Base-by-base conservation (phyloP, 257 asterid genomes). In the Capsicum rhomboideum region DNA sequence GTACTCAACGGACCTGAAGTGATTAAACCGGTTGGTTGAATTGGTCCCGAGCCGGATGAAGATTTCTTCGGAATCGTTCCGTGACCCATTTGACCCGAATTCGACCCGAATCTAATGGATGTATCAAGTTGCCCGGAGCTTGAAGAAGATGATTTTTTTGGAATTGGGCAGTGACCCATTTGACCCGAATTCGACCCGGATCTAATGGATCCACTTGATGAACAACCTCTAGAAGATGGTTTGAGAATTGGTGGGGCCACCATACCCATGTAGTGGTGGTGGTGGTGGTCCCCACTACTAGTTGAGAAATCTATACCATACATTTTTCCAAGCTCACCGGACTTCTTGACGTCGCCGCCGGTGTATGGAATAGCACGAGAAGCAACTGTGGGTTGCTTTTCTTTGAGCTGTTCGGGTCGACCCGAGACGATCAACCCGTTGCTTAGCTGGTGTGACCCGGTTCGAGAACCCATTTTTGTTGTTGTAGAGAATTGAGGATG, bases 241-340 rank as follows among this genome's bases (percentile, higher is more conserved):
- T 92, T 93, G 26, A 90, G 92, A 0, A 80, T 54, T 10, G 89
- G 83, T 6, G 93, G 92, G n/a, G 17, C 84, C n/a, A n/a, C n/a
- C n/a, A n/a, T n/a, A n/a, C 77, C 44, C 44, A 40, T 34, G 40
- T 34, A 2, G 40, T 34, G 4, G 40, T 37, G 6, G 79, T 34
- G 82, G 64, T 88, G 86, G 82, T 89, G 91, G 82, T 91, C 98
- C 82, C 87, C 91, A 17, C 82, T 8, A 50, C 52, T 46, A 46
- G 13, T 46, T 20, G 91, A 83, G 63, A 85, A 83, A 80, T 89
- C 97, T 83, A 95, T 86, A n/a, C 98, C 98, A 86, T 91, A 92
- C 98, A 94, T 94, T 86, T 93, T 94, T 26, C 98, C 98, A 0
- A 94, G 92, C 55, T 94, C 98, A 13, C 98, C 98, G 14, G 98